A percentile compares a stretch with the other conserved stretches of the same genome.
Conservation (phyloP, 768 basidiomycete species). For the Kwoniella bestiolae region DNA sequence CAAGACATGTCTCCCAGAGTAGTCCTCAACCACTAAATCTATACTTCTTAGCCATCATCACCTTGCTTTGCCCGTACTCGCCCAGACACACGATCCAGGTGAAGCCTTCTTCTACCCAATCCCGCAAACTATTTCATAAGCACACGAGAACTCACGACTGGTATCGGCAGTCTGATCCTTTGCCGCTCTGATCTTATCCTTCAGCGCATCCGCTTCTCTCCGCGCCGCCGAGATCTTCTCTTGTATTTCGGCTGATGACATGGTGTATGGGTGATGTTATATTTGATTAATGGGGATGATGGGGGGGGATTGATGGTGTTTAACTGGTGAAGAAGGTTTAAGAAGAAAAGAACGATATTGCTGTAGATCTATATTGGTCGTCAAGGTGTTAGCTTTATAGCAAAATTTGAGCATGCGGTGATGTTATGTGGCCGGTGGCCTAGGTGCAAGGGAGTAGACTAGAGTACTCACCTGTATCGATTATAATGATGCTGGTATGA, state of each 20-base stretch:
- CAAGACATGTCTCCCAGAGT: too few relatives aligned
- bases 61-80: too few relatives aligned
- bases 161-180: slow-evolving; percentile 98
- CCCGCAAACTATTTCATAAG: slow-evolving; percentile 34
- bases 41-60: too few relatives aligned
- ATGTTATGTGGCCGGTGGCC: neutral
- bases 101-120: neutral
- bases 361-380: neutral
- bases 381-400: neutral
- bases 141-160: slow-evolving; percentile 84
- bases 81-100: too few relatives aligned
- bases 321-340: neutral
- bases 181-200: slow-evolving; percentile 97
- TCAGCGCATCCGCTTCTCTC: slow-evolving; percentile 93
- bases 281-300: neutral
- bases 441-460: too few relatives aligned
- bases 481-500: neutral
- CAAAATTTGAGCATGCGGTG: too few relatives aligned
- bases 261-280: slow-evolving; percentile 9
- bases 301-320: neutral
- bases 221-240: slow-evolving; percentile 86
- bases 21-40: too few relatives aligned
- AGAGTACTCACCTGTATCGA: neutral
- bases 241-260: slow-evolving; percentile 57
- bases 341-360: neutral